These are phyloP conservation scores for Musa troglodytarum DNA, from an alignment of 176 grass and related monocot genomes.

Conservation along the genomic window DNA sequence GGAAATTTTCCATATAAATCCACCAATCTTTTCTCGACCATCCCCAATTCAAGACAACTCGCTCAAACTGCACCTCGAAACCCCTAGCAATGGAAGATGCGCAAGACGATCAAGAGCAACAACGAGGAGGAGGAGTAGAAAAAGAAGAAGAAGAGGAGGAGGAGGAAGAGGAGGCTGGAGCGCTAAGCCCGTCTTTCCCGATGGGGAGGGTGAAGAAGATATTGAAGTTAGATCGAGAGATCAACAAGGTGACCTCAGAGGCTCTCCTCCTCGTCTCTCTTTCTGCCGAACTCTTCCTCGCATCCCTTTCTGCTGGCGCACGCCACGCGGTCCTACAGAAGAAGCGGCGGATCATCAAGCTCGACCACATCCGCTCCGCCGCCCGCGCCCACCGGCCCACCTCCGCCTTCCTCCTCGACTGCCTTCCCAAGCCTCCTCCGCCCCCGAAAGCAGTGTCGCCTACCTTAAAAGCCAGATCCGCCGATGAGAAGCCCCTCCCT, in stretches of 20 bases:
- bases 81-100: not conserved
- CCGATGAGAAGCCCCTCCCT: conserved; percentile 38
- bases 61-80: not conserved
- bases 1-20: not conserved
- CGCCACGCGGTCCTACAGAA: conserved; percentile 26
- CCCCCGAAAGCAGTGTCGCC: not conserved
- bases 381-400: conserved; percentile 52
- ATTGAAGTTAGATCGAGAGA: conserved; percentile 69
- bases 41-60: no score
- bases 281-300: conserved; percentile 71
- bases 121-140: not conserved
- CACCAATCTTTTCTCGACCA: not conserved
- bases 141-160: not conserved
- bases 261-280: conserved; percentile 59
- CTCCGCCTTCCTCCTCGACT: conserved; percentile 74
- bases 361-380: conserved; percentile 46
- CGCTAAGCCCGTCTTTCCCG: conserved; percentile 30
- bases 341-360: conserved; percentile 36
- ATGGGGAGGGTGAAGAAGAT: conserved; percentile 74
- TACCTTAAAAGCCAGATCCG: not conserved
- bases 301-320: conserved; percentile 40
- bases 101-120: not conserved
- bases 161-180: not conserved
- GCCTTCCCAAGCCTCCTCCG: conserved; percentile 32
- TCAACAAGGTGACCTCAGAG: conserved; percentile 71